Conservation (phyloP, 805 yeast species). For the Starmerella etchellsii region DNA sequence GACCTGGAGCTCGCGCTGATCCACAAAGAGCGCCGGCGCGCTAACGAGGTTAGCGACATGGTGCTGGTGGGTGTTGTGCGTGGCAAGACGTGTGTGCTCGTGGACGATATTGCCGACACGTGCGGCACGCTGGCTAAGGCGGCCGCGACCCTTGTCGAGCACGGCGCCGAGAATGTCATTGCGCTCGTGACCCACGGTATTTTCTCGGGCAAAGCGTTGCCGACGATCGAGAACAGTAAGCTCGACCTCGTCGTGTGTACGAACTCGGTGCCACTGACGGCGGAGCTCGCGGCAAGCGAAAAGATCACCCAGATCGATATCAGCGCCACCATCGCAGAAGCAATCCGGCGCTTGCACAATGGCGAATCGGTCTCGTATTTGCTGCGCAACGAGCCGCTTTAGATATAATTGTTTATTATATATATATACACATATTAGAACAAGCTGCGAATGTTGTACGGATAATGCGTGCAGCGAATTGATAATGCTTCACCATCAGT, state of each 20-base stretch:
- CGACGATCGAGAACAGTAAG: slow-evolving; percentile 53
- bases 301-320: slow-evolving; percentile 75
- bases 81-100: slow-evolving; percentile 67
- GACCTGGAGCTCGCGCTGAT: slow-evolving; percentile 90
- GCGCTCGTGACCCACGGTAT: slow-evolving; percentile 96
- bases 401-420: background rate
- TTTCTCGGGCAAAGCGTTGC: slow-evolving; percentile 71
- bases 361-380: slow-evolving; percentile 90
- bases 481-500: too few relatives aligned
- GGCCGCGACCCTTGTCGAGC: slow-evolving; percentile 67
- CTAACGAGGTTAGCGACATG: slow-evolving; percentile 91
- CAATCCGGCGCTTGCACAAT: slow-evolving; percentile 84
- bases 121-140: slow-evolving; percentile 96
- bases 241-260: slow-evolving; percentile 74
- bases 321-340: slow-evolving; percentile 80
- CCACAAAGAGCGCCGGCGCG: slow-evolving; percentile 90
- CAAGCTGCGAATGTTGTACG: too few relatives aligned
- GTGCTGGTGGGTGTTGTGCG: slow-evolving; percentile 91
- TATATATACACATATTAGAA: too few relatives aligned
- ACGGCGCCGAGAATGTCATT: slow-evolving; percentile 73
- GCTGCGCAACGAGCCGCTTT: slow-evolving; percentile 52
- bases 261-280: slow-evolving; percentile 77
- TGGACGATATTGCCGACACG: slow-evolving; percentile 98
- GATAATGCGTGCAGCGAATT: too few relatives aligned
- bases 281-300: slow-evolving; percentile 43